Base-by-base conservation (phyloP, 768 basidiomycete genomes). In the Phylloporus scabripes region DNA sequence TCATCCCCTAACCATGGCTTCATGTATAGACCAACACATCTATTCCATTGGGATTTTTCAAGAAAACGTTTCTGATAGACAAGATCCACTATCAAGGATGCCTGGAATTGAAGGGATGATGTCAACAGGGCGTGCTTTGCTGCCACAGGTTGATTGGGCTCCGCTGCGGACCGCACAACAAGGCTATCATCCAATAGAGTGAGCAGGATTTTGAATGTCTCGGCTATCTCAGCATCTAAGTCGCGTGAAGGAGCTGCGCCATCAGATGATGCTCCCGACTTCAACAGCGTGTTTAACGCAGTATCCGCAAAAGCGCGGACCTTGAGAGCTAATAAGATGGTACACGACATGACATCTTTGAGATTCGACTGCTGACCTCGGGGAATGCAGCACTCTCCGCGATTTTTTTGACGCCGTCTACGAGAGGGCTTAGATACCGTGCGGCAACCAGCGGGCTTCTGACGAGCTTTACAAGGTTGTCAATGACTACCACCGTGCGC, bases 401-500 rank as follows among this genome's bases (percentile, higher is more conserved):
- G 56, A 97, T 92, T 68, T 87, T 89, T 62, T 89, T 81, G 15
- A 95, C 92, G 50, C 94, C 92, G 29, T 90, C 87, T 4, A 95
- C 85, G 36, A 98, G 82, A 34, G 85, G 76, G 55, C 85, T 86
- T 29, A 94, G 80, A 68, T 97, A 93, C 29, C 78, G 78, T 4
- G 93, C 94, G 44, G 95, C 95, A 33, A 97, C 81, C 51, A 78
- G 82, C 3, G 90, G 87, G 60, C 94, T 82, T 54, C 95, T 87
- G 36, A 98, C 95, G 53, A 98, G 87, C 71, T 97, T 98, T 70
- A 96, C 94, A 47, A 98, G 76, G 70, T 98, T 97, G 63, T 95
- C 92, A 52, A 93, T 81, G 61, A 97, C 92, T 42, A 97, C 85
- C 50, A 96, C 93, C 1, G 91, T 86, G 50, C 95, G 83, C 49